A percentile compares a stretch with the other conserved stretches of the same genome.
These are phyloP conservation scores for Tripterygium wilfordii DNA, from an alignment of 177 flowering plant genomes.

Conservation along the genomic window DNA sequence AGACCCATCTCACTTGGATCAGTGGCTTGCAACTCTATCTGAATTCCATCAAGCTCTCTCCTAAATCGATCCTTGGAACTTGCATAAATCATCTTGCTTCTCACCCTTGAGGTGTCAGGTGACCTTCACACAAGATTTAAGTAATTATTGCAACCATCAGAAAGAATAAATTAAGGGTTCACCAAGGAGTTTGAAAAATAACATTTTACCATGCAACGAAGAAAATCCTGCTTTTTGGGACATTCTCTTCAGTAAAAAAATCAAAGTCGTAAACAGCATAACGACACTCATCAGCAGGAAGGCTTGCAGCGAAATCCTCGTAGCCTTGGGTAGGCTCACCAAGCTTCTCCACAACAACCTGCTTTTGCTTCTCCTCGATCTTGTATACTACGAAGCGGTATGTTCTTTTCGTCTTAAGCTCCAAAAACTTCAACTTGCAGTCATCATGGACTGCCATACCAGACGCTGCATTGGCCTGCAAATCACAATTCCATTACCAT, in stretches of 20 bases:
- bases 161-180: neutral
- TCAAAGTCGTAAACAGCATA: constrained; percentile 51
- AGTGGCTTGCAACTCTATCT: constrained; percentile 46
- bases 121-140: constrained; percentile 28
- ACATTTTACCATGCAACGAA: constrained; percentile 47
- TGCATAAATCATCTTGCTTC: constrained; percentile 62
- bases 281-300: constrained; percentile 52
- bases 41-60: constrained; percentile 62
- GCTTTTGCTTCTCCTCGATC: constrained; percentile 61
- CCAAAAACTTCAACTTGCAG: constrained; percentile 54
- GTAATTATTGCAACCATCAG: neutral
- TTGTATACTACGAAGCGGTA: constrained; percentile 46
- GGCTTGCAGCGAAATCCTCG: constrained; percentile 46
- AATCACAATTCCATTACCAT: neutral
- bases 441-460: constrained; percentile 67
- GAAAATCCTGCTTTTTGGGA: constrained; percentile 51
- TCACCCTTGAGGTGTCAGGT: constrained; percentile 49
- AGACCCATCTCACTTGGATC: constrained; percentile 47
- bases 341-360: constrained; percentile 53
- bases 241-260: constrained; percentile 39
- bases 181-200: neutral
- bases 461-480: constrained; percentile 56
- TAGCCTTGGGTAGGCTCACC: constrained; percentile 44
- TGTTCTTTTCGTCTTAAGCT: constrained; percentile 55
- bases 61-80: constrained; percentile 53